Conservation (phyloP, 768 basidiomycete species). For the Austroboletus eburneus region DNA sequence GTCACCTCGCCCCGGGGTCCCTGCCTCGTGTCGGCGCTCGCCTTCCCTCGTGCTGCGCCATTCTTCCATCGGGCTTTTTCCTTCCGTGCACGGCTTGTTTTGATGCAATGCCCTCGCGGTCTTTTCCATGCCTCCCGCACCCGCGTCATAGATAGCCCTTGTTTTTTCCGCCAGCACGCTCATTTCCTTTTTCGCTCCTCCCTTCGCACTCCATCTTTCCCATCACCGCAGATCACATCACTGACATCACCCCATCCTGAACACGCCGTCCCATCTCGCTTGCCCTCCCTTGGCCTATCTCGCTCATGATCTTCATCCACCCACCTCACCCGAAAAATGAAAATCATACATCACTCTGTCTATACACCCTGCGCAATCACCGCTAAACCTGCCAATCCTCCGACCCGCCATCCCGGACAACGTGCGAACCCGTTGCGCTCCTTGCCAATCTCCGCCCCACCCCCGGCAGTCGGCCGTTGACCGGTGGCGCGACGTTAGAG, state of each 20-base stretch:
- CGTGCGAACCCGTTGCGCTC: not conserved
- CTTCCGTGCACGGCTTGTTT: too few species aligned
- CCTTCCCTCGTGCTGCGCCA: conserved; percentile 11
- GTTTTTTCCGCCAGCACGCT: not conserved
- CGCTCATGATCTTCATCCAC: not conserved
- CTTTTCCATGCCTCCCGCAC: conserved; percentile 4
- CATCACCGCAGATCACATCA: conserved; percentile 21
- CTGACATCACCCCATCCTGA: conserved; percentile 11
- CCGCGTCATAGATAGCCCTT: conserved; percentile 14
- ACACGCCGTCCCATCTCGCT: not conserved
- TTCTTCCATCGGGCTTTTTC: conserved; percentile 10
- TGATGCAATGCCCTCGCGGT: not conserved
- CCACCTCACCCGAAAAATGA: too few species aligned
- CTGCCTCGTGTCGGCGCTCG: conserved; percentile 32
- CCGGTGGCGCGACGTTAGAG: too few species aligned
- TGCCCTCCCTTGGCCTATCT: not conserved
- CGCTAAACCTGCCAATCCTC: too few species aligned
- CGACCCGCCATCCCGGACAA: not conserved
- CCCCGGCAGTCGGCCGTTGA: conserved; percentile 4
- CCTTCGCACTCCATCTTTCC: not conserved
- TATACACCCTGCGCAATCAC: too few species aligned
- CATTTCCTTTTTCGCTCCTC: not conserved
- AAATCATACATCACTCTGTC: too few species aligned
- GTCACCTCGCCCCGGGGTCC: conserved; percentile 16
- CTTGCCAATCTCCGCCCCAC: conserved; percentile 11